Base-by-base conservation (phyloP, 2,329 filamentous ascomycete genomes). In the Ophiostoma australiae region DNA sequence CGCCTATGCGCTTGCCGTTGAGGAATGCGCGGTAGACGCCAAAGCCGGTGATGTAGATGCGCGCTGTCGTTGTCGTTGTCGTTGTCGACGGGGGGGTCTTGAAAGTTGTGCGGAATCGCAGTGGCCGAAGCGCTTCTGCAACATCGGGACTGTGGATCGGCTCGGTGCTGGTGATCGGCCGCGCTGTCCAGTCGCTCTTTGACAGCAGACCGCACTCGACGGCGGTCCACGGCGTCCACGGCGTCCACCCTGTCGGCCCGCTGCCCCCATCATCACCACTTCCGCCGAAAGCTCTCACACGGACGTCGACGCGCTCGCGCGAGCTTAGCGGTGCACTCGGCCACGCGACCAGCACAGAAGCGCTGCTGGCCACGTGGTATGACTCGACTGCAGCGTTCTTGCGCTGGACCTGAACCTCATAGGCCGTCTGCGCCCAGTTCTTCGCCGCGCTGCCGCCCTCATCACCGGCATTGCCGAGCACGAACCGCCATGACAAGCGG, bases 1-100 rank as follows among this genome's bases (percentile, higher is more conserved):
- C 81, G 7, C 76, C 81, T 33, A 84, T 79, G 10, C 48, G 23
- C 80, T 77, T 69, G 1, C 79, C 80, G 72, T 82, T 81, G 68
- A 82, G 76, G 39, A 75, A 77, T 0, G 76, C 79, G 41, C 76
- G 73, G 70, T 79, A 82, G 1, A 80, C 74, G 20, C 80, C 80
- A 17, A 76, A 73, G 2, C 75, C 75, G 0, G 80, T 80, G 44
- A 79, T 76, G 69, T 81, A 81, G 1, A 81, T 74, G 8, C 78
- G 74, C 0, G 79, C 79, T 41, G 39, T 41, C 15, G 13, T 41
- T 41, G 39, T 11, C 15, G 39, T 41, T 13, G 48, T 44, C 1
- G 41, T 4, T 48, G 65, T 41, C 20, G 5, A 80, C 78, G 1
- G 75, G 4, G 65, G 17, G 13, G 39, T 27, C 4, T 7, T 7